Evolutionary conservation across 179 eudicot genomes (phyloP).

Genomic region (Nepenthes alata): DNA sequence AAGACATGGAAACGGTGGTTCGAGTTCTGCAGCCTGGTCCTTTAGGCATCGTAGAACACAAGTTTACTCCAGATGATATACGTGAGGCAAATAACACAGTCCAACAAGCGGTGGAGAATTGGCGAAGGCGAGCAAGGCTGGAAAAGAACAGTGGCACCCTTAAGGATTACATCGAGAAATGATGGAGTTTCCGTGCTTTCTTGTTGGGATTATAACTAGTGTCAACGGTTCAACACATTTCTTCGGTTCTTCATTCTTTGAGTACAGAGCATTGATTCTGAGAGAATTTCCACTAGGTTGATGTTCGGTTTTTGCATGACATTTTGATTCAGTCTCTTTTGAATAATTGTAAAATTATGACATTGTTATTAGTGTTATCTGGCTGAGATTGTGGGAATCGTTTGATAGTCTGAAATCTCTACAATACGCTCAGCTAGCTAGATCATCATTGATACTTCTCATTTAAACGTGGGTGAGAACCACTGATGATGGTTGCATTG

Average conservation of each 20-base stretch:
- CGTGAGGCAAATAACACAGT: constrained; percentile 49
- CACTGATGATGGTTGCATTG: too few relatives aligned
- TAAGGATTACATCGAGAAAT: constrained; percentile 46
- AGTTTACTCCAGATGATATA: constrained; percentile 74
- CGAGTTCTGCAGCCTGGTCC: constrained; percentile 89
- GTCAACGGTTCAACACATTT: neutral
- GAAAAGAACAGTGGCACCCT: constrained; percentile 36
- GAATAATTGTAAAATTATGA: too few relatives aligned
- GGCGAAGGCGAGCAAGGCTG: constrained; percentile 52
- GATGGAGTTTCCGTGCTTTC: neutral
- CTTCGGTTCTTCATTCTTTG: neutral
- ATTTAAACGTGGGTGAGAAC: too few relatives aligned
- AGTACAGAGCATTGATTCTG: neutral
- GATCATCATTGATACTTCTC: too few relatives aligned
- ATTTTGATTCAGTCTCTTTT: too few relatives aligned
- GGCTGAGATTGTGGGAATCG: too few relatives aligned
- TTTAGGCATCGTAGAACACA: constrained; percentile 82
- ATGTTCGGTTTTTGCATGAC: too few relatives aligned
- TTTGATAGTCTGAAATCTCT: too few relatives aligned
- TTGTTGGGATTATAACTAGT: neutral
- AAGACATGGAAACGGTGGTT: constrained; percentile 78
- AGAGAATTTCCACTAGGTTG: neutral
- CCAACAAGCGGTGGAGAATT: constrained; percentile 55
- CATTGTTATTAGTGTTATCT: too few relatives aligned
- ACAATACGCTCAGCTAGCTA: too few relatives aligned